Percentiles rank a stretch among this genome's conserved stretches.
Evolutionary conservation across 164 flowering plant genomes (phyloP).

Genomic region (Nymphaea thermarum): DNA sequence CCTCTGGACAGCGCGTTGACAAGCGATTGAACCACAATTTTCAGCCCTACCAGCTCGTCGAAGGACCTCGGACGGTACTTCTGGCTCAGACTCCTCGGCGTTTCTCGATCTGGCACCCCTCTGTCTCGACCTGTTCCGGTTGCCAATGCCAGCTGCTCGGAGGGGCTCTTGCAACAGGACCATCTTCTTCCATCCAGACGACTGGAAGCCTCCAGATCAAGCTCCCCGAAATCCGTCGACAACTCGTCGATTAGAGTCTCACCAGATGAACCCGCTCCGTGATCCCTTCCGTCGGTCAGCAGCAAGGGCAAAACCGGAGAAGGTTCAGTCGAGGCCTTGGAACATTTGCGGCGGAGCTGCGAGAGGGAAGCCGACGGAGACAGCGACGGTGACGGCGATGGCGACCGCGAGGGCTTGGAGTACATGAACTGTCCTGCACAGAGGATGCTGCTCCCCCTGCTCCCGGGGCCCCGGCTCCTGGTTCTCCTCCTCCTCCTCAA

Average conservation of each 20-base stretch:
- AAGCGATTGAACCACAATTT: slow-evolving; percentile 77
- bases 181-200: slow-evolving; percentile 91
- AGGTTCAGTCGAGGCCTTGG: slow-evolving; percentile 13
- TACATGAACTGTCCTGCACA: slow-evolving; percentile 50
- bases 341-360: not conserved
- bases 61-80: slow-evolving; percentile 84
- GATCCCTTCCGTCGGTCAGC: slow-evolving; percentile 42
- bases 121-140: slow-evolving; percentile 30
- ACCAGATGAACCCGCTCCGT: slow-evolving; percentile 40
- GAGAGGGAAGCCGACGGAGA: too few species aligned
- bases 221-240: slow-evolving; percentile 79
- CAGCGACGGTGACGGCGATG: too few species aligned
- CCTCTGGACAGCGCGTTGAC: slow-evolving; percentile 52
- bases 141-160: slow-evolving; percentile 39
- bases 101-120: slow-evolving; percentile 19
- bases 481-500: slow-evolving; percentile 63
- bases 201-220: slow-evolving; percentile 87
- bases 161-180: slow-evolving; percentile 83
- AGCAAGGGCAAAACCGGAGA: slow-evolving; percentile 47
- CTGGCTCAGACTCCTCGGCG: slow-evolving; percentile 67
- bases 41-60: slow-evolving; percentile 79
- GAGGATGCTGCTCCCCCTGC: slow-evolving; percentile 52
- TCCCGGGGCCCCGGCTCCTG: too few species aligned
- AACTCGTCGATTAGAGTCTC: slow-evolving; percentile 75
- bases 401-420: not conserved